Percentiles rank a stretch among this genome's conserved stretches.
These are phyloP conservation scores for Cymodocea nodosa DNA, from an alignment of 116 monocot genomes.

Conservation along the genomic window DNA sequence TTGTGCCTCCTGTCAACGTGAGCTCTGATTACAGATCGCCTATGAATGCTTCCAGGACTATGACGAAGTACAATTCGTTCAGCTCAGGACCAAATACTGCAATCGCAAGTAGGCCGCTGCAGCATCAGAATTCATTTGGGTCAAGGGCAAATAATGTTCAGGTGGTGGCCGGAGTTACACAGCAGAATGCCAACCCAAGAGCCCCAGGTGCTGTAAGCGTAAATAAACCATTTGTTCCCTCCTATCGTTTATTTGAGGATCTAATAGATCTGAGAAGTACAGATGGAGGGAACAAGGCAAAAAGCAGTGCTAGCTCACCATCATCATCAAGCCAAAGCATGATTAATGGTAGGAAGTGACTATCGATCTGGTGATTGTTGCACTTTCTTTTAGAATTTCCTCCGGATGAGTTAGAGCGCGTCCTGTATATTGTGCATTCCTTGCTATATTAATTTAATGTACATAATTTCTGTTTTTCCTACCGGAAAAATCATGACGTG, in stretches of 20 bases:
- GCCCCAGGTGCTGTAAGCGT: neutral
- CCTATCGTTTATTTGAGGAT: conserved; percentile 72
- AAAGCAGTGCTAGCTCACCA: conserved; percentile 10
- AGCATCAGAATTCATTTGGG: conserved; percentile 22
- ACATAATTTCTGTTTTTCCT: neutral
- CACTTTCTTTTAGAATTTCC: too few relatives aligned
- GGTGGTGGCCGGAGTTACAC: conserved; percentile 6
- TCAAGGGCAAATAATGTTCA: conserved; percentile 4
- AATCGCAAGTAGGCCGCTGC: conserved; percentile 18
- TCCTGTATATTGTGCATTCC: neutral
- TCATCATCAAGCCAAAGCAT: conserved; percentile 24
- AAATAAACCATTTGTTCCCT: conserved; percentile 42
- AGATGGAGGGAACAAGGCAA: conserved; percentile 39
- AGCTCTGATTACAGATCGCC: neutral
- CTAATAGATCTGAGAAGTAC: conserved; percentile 50
- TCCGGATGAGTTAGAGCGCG: neutral
- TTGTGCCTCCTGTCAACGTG: neutral
- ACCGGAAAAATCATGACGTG: neutral
- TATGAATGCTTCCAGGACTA: conserved; percentile 1
- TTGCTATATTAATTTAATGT: neutral
- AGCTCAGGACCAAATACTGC: conserved; percentile 4
- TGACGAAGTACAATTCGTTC: conserved; percentile 8
- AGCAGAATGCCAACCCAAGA: conserved; percentile 6
- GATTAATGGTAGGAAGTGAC: conserved; percentile 36
- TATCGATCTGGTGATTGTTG: neutral